phyloP scores from a whole-genome alignment of 2,329 filamentous ascomycete species.

The Helminthosporium solani region DNA sequence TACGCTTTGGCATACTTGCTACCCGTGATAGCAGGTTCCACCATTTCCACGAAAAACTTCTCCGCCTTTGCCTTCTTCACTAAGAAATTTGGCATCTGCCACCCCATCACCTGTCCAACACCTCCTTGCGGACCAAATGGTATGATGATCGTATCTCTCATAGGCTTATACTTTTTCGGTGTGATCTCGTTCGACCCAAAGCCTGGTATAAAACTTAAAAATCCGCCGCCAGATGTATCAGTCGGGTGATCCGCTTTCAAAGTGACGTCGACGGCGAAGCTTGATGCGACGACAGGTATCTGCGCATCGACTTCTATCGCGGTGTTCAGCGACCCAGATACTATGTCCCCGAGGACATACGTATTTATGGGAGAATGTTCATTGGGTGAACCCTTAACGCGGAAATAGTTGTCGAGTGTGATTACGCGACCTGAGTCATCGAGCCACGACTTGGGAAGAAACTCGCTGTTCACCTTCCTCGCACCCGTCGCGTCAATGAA shows the following conservation, averaged over 20 bases:
- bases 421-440: slow-evolving; percentile 27
- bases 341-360: slow-evolving; percentile 41
- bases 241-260: slow-evolving; percentile 4
- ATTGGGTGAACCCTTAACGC: slow-evolving; percentile 13
- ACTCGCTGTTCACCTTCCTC: slow-evolving; percentile 28
- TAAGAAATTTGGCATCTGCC: slow-evolving; percentile 14
- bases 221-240: neutral
- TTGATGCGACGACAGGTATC: slow-evolving; percentile 9
- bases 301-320: slow-evolving; percentile 12
- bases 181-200: neutral
- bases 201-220: slow-evolving; percentile 8
- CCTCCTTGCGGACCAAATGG: slow-evolving; percentile 14
- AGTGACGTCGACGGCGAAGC: slow-evolving; percentile 11
- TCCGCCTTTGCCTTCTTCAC: slow-evolving; percentile 18
- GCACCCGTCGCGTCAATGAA: slow-evolving; percentile 38
- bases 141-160: slow-evolving; percentile 22
- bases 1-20: slow-evolving; percentile 4
- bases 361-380: slow-evolving; percentile 6
- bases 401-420: slow-evolving; percentile 24
- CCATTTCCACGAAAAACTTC: slow-evolving; percentile 13
- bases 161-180: slow-evolving; percentile 20
- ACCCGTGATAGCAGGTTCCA: slow-evolving; percentile 10
- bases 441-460: slow-evolving; percentile 22
- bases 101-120: slow-evolving; percentile 31
- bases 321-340: slow-evolving; percentile 25